Conservation (phyloP, 1,284 basidiomycete genomes). For the Ganoderma multipileum region DNA sequence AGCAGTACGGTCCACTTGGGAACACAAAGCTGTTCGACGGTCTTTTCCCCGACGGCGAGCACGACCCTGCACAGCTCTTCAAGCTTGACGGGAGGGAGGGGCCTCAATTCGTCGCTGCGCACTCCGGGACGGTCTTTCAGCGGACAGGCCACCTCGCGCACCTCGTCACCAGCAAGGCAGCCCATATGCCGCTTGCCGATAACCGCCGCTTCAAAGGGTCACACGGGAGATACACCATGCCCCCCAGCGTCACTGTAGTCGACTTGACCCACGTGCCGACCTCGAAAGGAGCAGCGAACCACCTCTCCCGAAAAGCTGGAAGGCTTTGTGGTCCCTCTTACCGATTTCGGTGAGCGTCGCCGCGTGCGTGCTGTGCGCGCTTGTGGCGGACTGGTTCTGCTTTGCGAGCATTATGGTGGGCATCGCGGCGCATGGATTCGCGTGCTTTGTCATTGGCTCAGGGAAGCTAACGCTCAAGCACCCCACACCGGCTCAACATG, state of each 20-base stretch:
- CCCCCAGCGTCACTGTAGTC: neutral
- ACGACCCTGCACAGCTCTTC: neutral
- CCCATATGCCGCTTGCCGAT: neutral
- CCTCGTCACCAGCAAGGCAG: neutral
- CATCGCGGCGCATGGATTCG: neutral
- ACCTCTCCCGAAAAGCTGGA: neutral
- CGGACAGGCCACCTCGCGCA: neutral
- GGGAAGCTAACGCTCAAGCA: neutral
- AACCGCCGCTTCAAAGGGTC: neutral
- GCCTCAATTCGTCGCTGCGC: neutral
- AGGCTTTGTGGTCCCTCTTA: neutral
- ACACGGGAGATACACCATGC: neutral
- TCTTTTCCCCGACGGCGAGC: slow-evolving; percentile 1
- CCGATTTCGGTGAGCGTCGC: neutral
- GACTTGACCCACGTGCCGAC: neutral
- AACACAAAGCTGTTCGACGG: slow-evolving; percentile 4
- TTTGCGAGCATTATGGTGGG: slow-evolving; percentile 4
- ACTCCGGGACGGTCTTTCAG: neutral
- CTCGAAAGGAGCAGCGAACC: neutral
- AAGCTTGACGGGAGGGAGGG: neutral
- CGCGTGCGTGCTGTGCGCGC: slow-evolving; percentile 1
- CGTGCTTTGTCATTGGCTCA: neutral
- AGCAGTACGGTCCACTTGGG: slow-evolving; percentile 12
- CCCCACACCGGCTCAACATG: neutral
- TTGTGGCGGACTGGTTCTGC: slow-evolving; percentile 4